phyloP scores from a whole-genome alignment of 2,329 filamentous ascomycete genomes.

The Epichloe coenophiala region DNA sequence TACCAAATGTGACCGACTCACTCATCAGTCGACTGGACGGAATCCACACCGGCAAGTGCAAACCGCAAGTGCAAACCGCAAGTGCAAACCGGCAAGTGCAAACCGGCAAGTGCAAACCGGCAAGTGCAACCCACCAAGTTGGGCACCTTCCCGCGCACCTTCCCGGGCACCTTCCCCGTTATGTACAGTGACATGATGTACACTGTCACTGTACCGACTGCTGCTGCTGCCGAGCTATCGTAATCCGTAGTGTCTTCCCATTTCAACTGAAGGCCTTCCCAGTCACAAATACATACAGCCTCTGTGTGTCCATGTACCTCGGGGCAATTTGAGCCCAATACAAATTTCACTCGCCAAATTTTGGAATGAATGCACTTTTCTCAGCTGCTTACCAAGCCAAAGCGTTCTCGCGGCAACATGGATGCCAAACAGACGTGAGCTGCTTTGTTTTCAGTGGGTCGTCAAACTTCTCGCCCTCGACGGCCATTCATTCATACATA shows the following conservation, averaged over 20 bases:
- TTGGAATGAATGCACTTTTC: no score
- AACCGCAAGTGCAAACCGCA: background rate
- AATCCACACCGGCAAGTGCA: no score
- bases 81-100: background rate
- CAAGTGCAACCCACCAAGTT: conserved; percentile 1
- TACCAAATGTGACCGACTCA: background rate
- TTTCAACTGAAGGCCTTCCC: no score
- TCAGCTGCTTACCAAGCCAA: background rate
- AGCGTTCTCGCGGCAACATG: background rate
- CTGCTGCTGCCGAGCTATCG: no score
- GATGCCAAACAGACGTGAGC: background rate
- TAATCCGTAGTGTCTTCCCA: no score
- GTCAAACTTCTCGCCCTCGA: background rate
- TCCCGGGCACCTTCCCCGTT: no score
- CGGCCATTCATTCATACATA: background rate
- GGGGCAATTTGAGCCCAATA: no score
- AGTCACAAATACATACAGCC: no score
- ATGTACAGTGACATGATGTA: no score
- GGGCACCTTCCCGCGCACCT: background rate
- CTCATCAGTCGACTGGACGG: background rate
- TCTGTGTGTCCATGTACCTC: no score
- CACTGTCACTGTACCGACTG: background rate
- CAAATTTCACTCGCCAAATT: no score
- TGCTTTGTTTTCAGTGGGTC: background rate
- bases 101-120: background rate